A percentile compares a stretch with the other conserved stretches of the same genome.
Conservation (phyloP, 192 early-diverging fungal species). For the Entophlyctis luteolus region DNA sequence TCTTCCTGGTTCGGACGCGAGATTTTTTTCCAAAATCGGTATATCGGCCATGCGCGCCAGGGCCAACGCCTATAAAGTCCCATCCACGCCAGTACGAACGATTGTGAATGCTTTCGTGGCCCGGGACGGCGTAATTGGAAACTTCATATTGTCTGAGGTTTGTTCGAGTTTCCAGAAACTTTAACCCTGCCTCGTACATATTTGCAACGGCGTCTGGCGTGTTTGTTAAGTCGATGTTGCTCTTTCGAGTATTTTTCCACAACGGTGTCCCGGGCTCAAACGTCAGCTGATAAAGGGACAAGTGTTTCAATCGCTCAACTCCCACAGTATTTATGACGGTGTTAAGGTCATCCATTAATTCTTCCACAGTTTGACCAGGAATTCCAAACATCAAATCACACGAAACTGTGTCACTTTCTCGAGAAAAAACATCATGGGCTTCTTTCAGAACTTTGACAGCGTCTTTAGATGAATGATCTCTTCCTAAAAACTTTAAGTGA, state of each 20-base stretch:
- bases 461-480: conserved; percentile 31
- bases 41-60: conserved; percentile 55
- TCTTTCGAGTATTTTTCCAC: neutral
- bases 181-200: conserved; percentile 5
- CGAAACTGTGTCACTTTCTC: conserved; percentile 37
- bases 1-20: neutral
- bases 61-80: conserved; percentile 55
- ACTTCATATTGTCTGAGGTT: conserved; percentile 54
- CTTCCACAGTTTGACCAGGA: conserved; percentile 35
- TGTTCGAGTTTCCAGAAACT: conserved; percentile 17
- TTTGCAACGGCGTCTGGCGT: neutral
- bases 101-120: conserved; percentile 45
- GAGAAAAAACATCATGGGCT: conserved; percentile 11
- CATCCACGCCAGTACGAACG: conserved; percentile 49
- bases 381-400: conserved; percentile 56
- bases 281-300: conserved; percentile 57
- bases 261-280: conserved; percentile 49
- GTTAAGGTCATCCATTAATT: conserved; percentile 40
- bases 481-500: conserved; percentile 36
- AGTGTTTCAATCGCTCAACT: conserved; percentile 24
- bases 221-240: conserved; percentile 7
- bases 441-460: neutral
- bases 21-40: neutral
- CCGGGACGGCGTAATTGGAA: conserved; percentile 34
- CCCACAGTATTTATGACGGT: conserved; percentile 22